Evolutionary conservation across 192 early-diverging fungal species (phyloP).

Genomic region (Backusella psychrophila): DNA sequence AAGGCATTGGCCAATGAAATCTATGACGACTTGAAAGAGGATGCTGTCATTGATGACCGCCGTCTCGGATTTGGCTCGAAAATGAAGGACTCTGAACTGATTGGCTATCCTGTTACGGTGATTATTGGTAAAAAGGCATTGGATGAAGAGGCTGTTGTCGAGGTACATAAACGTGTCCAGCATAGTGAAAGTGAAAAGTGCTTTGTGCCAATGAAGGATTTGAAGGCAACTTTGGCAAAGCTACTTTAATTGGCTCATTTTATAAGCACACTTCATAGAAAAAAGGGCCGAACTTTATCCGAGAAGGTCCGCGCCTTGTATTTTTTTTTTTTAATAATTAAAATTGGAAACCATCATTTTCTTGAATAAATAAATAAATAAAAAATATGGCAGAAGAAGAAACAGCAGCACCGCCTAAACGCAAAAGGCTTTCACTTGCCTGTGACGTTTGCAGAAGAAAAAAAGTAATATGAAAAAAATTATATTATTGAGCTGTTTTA

Average conservation of each 20-base stretch:
- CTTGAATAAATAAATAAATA: no score
- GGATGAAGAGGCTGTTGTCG: conserved; percentile 38
- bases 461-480: conserved; percentile 41
- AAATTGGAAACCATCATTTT: no score
- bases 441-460: conserved; percentile 74
- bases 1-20: conserved; percentile 32
- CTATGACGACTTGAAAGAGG: conserved; percentile 42
- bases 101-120: conserved; percentile 80
- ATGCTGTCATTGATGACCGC: conserved; percentile 75
- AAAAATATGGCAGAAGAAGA: background rate
- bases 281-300: background rate
- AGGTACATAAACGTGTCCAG: conserved; percentile 44
- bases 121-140: conserved; percentile 68
- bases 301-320: background rate
- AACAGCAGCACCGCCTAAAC: conserved; percentile 30
- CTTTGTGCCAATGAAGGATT: conserved; percentile 5
- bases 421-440: conserved; percentile 67
- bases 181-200: conserved; percentile 14
- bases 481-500: background rate
- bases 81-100: conserved; percentile 76
- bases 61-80: conserved; percentile 69
- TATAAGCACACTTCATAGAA: background rate
- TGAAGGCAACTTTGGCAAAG: background rate
- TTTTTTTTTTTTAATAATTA: no score
- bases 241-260: background rate